These are phyloP conservation scores for Diaporthe citrichinensis DNA, from an alignment of 2,329 filamentous ascomycete genomes.

Conservation along the genomic window DNA sequence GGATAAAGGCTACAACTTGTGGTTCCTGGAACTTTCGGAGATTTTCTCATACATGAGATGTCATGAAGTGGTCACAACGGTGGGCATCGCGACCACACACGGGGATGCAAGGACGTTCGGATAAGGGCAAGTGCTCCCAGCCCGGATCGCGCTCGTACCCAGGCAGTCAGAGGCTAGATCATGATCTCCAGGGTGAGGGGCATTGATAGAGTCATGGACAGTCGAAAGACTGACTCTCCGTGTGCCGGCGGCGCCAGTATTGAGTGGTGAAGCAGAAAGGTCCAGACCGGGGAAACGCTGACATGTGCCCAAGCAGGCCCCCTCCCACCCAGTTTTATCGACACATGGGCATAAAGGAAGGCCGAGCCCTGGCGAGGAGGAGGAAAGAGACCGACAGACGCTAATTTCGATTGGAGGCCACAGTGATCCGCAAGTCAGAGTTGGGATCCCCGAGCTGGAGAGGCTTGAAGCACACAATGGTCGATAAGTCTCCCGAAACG, in stretches of 20 bases:
- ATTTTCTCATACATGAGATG: too few species aligned
- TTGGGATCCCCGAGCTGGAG: background rate
- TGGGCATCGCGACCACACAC: background rate
- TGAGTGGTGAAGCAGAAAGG: background rate
- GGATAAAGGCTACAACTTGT: background rate
- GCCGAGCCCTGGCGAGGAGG: background rate
- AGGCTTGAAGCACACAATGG: background rate
- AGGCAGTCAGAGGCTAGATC: background rate
- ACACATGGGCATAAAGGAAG: background rate
- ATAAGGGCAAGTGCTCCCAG: background rate
- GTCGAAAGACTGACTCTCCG: constrained; percentile 10
- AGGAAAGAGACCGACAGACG: background rate
- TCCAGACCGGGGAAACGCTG: constrained; percentile 17
- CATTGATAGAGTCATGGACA: constrained; percentile 23
- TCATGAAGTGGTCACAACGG: background rate
- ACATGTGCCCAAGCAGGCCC: background rate
- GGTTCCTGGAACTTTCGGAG: too few species aligned
- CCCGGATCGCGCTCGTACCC: background rate
- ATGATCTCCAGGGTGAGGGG: background rate
- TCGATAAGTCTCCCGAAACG: background rate
- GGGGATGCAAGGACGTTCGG: background rate
- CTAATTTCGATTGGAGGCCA: constrained; percentile 17
- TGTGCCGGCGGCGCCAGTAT: constrained; percentile 15
- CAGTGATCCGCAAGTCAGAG: background rate
- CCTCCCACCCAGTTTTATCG: background rate